A percentile compares a stretch with the other conserved stretches of the same genome.
Conservation (phyloP, 208 protist genomes). For the Crithidia sp. region DNA sequence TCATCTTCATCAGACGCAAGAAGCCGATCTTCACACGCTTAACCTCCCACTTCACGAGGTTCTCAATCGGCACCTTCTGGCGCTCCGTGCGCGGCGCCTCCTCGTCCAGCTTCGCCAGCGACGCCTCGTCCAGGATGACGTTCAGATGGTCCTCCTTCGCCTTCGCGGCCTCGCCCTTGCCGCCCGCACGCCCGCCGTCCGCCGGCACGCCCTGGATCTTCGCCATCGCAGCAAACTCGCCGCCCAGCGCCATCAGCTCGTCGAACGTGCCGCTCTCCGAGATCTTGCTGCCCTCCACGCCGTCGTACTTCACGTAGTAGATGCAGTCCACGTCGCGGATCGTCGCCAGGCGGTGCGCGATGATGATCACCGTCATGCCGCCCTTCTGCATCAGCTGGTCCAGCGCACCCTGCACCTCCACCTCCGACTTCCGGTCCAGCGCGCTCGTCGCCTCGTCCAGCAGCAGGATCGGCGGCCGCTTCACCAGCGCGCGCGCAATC, state of each 20-base stretch:
- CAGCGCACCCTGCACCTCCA: conserved; percentile 60
- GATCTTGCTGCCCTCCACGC: conserved; percentile 53
- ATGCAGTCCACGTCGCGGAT: conserved; percentile 88
- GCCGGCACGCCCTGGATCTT: conserved; percentile 48
- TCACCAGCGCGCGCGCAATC: conserved; percentile 70
- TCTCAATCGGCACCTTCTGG: conserved; percentile 57
- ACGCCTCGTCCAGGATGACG: conserved; percentile 47
- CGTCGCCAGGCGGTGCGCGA: conserved; percentile 90
- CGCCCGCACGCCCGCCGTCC: conserved; percentile 1
- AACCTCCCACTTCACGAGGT: conserved; percentile 61
- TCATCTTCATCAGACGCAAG: conserved; percentile 48
- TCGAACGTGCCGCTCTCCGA: conserved; percentile 62
- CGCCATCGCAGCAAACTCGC: conserved; percentile 72
- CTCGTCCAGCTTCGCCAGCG: conserved; percentile 42
- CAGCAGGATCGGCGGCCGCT: conserved; percentile 61
- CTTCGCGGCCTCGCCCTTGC: conserved; percentile 5
- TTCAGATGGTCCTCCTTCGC: conserved; percentile 26
- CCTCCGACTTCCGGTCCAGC: conserved; percentile 82
- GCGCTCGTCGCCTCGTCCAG: conserved; percentile 86
- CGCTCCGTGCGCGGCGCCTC: conserved; percentile 54
- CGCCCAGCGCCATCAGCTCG: conserved; percentile 56
- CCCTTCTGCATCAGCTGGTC: conserved; percentile 64
- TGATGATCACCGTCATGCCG: conserved; percentile 74
- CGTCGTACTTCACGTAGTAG: conserved; percentile 69
- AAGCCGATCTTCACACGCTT: conserved; percentile 40